Percentiles rank a stretch among this genome's conserved stretches.
phyloP scores from a whole-genome alignment of 2,329 filamentous ascomycete species.

The Penicillium capsulatum region DNA sequence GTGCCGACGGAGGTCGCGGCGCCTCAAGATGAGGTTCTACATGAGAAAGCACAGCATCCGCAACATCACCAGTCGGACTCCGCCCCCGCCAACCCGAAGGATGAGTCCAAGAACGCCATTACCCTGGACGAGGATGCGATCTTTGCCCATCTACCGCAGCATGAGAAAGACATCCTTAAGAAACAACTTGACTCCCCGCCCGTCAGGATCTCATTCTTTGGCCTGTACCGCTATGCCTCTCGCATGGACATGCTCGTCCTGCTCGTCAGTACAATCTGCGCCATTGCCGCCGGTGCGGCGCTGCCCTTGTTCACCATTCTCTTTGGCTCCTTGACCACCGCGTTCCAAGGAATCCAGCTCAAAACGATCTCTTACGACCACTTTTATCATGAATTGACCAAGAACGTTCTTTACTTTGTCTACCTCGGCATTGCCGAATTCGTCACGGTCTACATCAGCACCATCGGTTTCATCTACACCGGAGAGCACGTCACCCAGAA shows the following conservation, averaged over 20 bases:
- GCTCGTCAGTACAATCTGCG: constrained; percentile 56
- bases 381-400: constrained; percentile 59
- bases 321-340: constrained; percentile 70
- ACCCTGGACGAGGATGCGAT: constrained; percentile 48
- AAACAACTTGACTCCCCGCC: constrained; percentile 63
- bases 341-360: constrained; percentile 63
- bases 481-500: constrained; percentile 75
- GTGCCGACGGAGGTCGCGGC: constrained; percentile 10
- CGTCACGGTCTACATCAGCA: constrained; percentile 70
- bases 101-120: constrained; percentile 33
- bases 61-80: constrained; percentile 20
- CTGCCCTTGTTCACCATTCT: constrained; percentile 74
- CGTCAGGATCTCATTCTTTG: constrained; percentile 60
- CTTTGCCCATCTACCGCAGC: constrained; percentile 58
- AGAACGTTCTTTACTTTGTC: constrained; percentile 74
- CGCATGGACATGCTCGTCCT: constrained; percentile 62
- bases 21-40: not conserved
- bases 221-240: constrained; percentile 67
- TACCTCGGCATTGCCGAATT: constrained; percentile 82
- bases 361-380: constrained; percentile 46
- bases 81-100: constrained; percentile 18
- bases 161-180: constrained; percentile 65
- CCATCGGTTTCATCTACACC: constrained; percentile 84
- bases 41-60: not conserved
- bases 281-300: constrained; percentile 69